Conservation (phyloP, 176 grass and related monocot species). For the Thinopyrum elongatum region DNA sequence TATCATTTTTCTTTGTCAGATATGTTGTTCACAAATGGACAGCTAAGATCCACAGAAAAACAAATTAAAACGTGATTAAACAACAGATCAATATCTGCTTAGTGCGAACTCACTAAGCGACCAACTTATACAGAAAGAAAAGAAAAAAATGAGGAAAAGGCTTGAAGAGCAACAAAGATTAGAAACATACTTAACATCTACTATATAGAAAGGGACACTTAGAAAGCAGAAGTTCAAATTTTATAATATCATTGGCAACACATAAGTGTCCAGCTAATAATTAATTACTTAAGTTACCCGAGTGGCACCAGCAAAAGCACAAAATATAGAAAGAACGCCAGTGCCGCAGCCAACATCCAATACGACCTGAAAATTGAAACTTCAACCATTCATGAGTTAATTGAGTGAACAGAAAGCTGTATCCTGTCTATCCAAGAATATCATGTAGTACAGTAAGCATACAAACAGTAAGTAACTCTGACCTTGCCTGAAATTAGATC, state of each 20-base stretch:
- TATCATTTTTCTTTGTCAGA: background rate
- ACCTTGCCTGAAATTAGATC: slow-evolving; percentile 93
- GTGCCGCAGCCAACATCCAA: slow-evolving; percentile 99
- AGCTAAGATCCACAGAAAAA: background rate
- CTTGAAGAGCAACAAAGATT: slow-evolving; percentile 3
- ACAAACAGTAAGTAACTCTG: slow-evolving; percentile 18
- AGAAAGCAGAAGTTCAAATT: background rate
- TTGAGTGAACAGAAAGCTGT: background rate
- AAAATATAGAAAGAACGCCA: slow-evolving; percentile 95
- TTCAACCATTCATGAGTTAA: slow-evolving; percentile 16
- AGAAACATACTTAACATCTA: background rate
- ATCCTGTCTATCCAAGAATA: slow-evolving; percentile 5
- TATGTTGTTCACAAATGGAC: background rate
- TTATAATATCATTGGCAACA: background rate
- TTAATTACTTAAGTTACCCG: slow-evolving; percentile 60
- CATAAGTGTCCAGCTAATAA: slow-evolving; percentile 15
- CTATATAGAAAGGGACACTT: background rate
- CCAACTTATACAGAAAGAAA: slow-evolving; percentile 7
- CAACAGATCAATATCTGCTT: background rate
- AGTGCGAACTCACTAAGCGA: background rate
- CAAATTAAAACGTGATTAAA: background rate
- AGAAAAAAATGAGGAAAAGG: background rate
- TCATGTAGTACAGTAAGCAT: slow-evolving; percentile 16
- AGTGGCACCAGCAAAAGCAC: slow-evolving; percentile 85
- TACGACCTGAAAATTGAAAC: slow-evolving; percentile 66